phyloP scores from a whole-genome alignment of 352 stramenopile species.

The Thalassiosira mediterranea region DNA sequence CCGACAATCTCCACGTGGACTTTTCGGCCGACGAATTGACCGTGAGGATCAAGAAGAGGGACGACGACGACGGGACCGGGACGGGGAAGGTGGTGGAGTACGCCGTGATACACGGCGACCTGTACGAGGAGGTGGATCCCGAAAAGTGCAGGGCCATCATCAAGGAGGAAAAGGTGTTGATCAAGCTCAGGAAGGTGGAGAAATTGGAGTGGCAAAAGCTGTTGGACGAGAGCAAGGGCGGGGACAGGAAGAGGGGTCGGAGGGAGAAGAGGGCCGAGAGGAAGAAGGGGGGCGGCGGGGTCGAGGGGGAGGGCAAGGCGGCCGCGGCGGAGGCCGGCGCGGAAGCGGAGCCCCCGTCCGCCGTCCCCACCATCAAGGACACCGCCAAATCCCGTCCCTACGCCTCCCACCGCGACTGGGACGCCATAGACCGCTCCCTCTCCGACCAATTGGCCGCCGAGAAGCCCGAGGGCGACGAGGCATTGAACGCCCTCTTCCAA shows the following conservation, averaged over 20 bases:
- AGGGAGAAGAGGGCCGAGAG: conserved; percentile 32
- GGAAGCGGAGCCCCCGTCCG: conserved; percentile 35
- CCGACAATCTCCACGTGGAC: conserved; percentile 58
- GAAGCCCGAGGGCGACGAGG: conserved; percentile 86
- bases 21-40: conserved; percentile 68
- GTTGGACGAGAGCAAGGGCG: conserved; percentile 60
- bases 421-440: conserved; percentile 72
- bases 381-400: conserved; percentile 63
- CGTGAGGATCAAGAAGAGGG: conserved; percentile 68
- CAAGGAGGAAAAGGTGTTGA: conserved; percentile 80
- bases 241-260: conserved; percentile 28
- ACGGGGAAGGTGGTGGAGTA: conserved; percentile 75
- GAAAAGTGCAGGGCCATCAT: conserved; percentile 69
- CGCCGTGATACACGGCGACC: conserved; percentile 49
- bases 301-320: conserved; percentile 35
- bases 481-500: conserved; percentile 87
- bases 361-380: conserved; percentile 13
- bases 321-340: conserved; percentile 30
- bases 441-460: conserved; percentile 76
- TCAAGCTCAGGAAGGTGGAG: conserved; percentile 83
- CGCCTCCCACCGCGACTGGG: conserved; percentile 75
- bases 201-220: conserved; percentile 81
- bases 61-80: conserved; percentile 1
- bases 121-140: conserved; percentile 74
- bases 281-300: not conserved